Conservation (phyloP, 768 basidiomycete species). For the Mycena leptocephala region DNA sequence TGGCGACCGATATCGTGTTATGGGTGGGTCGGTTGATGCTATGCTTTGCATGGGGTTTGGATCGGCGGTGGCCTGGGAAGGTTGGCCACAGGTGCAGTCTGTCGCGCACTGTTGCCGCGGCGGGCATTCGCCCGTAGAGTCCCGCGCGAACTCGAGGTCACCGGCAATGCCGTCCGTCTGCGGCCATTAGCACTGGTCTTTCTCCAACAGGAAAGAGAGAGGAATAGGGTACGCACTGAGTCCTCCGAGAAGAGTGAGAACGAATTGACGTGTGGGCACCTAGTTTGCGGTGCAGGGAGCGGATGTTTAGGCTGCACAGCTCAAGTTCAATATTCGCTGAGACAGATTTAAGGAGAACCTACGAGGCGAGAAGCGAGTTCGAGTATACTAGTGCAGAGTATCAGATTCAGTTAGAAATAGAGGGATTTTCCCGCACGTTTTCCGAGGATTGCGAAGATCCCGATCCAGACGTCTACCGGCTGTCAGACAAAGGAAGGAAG, state of each 20-base stretch:
- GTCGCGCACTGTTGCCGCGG: background rate
- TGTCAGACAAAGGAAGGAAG: background rate
- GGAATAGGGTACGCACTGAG: background rate
- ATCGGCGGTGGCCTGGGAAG: background rate
- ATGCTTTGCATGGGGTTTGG: background rate
- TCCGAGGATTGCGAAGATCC: constrained; percentile 43
- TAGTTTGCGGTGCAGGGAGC: background rate
- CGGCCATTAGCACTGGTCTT: too few relatives aligned
- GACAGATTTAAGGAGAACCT: background rate
- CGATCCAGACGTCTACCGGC: constrained; percentile 44
- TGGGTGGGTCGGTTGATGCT: background rate
- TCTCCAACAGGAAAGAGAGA: background rate
- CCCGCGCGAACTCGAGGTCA: background rate
- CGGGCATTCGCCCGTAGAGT: background rate
- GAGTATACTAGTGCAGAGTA: constrained; percentile 44
- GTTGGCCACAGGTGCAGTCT: too few relatives aligned
- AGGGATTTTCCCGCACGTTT: constrained; percentile 34
- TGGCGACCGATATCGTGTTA: background rate
- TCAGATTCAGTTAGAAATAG: background rate
- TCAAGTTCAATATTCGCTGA: background rate
- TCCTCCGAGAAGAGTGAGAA: constrained; percentile 15
- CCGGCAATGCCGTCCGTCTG: background rate
- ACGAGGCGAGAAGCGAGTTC: constrained; percentile 44
- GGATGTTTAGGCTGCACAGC: constrained; percentile 1
- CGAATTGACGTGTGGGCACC: background rate